Evolutionary conservation across 805 yeast genomes (phyloP).

Genomic region (Tetrapisispora pingtungensis): DNA sequence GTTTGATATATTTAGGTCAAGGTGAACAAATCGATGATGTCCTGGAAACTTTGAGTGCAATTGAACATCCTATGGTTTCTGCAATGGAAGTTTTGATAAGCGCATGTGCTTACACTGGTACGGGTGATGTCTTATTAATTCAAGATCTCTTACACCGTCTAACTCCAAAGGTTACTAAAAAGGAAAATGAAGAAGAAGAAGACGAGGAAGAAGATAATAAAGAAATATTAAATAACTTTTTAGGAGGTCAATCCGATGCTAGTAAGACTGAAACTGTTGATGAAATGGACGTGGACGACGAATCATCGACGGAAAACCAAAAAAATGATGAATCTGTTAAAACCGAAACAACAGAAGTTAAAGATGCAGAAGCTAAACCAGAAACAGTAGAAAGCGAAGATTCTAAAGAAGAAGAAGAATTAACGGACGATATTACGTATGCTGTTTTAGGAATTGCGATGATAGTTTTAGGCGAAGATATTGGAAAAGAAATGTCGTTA

Average conservation of each 20-base stretch:
- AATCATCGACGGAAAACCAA: conserved; percentile 16
- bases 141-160: conserved; percentile 85
- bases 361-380: conserved; percentile 25
- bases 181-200: conserved; percentile 46
- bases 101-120: conserved; percentile 92
- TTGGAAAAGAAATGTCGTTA: conserved; percentile 94
- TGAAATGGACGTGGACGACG: conserved; percentile 19
- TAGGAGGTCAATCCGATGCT: conserved; percentile 25
- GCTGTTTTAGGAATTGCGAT: conserved; percentile 92
- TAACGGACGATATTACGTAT: conserved; percentile 46
- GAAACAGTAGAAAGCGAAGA: conserved; percentile 18
- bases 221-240: conserved; percentile 23
- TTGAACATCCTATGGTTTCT: conserved; percentile 87
- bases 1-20: conserved; percentile 85
- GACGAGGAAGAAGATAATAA: conserved; percentile 28
- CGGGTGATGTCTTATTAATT: conserved; percentile 92
- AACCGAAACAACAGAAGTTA: conserved; percentile 32
- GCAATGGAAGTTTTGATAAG: conserved; percentile 83
- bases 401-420: conserved; percentile 26
- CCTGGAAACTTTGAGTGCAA: conserved; percentile 84
- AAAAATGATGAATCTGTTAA: conserved; percentile 37
- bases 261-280: conserved; percentile 16
- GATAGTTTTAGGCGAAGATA: conserved; percentile 95
- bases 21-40: conserved; percentile 92
- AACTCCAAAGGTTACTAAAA: conserved; percentile 55